Percentiles rank a stretch among this genome's conserved stretches.
Conservation (phyloP, 495 filamentous ascomycete species). For the Neurospora tetrasperma region DNA sequence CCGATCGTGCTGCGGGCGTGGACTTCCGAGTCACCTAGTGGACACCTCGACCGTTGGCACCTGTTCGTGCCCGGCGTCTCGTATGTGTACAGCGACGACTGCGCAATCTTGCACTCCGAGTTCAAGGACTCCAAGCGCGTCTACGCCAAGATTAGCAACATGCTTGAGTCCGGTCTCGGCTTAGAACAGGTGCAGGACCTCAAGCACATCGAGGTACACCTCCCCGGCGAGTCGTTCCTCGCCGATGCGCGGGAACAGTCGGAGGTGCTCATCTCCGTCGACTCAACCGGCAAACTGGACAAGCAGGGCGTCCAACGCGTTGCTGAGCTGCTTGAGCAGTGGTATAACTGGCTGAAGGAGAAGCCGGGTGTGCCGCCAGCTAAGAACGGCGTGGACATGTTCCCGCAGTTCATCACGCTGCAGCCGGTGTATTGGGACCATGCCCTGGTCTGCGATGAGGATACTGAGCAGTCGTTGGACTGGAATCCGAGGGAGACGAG, state of each 20-base stretch:
- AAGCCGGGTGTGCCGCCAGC: background rate
- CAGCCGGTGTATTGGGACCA: slow-evolving; percentile 15
- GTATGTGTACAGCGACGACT: background rate
- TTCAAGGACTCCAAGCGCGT: background rate
- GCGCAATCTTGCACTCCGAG: slow-evolving; percentile 4
- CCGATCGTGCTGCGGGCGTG: background rate
- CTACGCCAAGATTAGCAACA: background rate
- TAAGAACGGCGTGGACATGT: background rate
- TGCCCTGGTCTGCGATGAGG: background rate
- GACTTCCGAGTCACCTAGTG: background rate
- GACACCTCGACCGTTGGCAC: slow-evolving; percentile 9
- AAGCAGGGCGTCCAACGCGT: background rate
- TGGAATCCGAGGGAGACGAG: background rate
- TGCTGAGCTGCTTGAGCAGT: background rate
- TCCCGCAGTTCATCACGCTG: slow-evolving; percentile 11
- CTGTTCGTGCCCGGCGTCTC: slow-evolving; percentile 10
- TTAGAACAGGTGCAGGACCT: background rate
- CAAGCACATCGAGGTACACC: slow-evolving; percentile 2
- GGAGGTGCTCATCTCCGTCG: background rate
- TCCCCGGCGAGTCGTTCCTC: slow-evolving; percentile 8
- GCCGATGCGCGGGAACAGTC: background rate
- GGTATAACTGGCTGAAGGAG: background rate
- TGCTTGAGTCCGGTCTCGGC: background rate
- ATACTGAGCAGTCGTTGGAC: background rate
- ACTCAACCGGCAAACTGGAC: background rate